Evolutionary conservation across 805 yeast species (phyloP).

Genomic region (Ogataea parapolymorpha): DNA sequence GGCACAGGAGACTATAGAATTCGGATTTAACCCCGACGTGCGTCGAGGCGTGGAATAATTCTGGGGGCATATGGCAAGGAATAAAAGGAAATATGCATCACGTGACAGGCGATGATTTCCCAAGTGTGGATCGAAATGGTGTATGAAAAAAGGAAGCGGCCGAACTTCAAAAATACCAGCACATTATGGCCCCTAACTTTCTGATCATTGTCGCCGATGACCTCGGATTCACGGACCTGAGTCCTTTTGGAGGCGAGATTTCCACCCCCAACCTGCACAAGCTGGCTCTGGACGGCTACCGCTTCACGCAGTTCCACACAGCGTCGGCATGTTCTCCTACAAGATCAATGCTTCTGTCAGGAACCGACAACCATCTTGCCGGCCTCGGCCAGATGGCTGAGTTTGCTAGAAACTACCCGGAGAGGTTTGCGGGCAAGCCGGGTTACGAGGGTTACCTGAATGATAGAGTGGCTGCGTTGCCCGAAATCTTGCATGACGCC

Average conservation of each 20-base stretch:
- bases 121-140: not conserved
- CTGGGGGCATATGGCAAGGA: not conserved
- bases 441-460: conserved; percentile 57
- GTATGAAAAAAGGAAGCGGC: not conserved
- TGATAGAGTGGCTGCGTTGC: conserved; percentile 48
- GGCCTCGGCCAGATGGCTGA: conserved; percentile 60
- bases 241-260: conserved; percentile 57
- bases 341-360: conserved; percentile 56
- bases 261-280: conserved; percentile 49
- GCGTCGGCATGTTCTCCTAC: conserved; percentile 68
- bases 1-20: not conserved
- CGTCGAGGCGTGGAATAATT: not conserved
- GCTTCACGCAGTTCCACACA: conserved; percentile 58
- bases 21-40: not conserved
- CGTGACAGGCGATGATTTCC: not conserved
- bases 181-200: conserved; percentile 40
- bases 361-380: conserved; percentile 60
- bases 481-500: conserved; percentile 49
- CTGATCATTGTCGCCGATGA: conserved; percentile 59
- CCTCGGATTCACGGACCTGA: conserved; percentile 54
- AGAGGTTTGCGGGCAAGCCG: conserved; percentile 40
- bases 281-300: conserved; percentile 42
- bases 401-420: conserved; percentile 37
- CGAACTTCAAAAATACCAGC: not conserved
- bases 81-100: not conserved